Conservation (phyloP, 306 rosid species). For the Carpinus viminea region DNA sequence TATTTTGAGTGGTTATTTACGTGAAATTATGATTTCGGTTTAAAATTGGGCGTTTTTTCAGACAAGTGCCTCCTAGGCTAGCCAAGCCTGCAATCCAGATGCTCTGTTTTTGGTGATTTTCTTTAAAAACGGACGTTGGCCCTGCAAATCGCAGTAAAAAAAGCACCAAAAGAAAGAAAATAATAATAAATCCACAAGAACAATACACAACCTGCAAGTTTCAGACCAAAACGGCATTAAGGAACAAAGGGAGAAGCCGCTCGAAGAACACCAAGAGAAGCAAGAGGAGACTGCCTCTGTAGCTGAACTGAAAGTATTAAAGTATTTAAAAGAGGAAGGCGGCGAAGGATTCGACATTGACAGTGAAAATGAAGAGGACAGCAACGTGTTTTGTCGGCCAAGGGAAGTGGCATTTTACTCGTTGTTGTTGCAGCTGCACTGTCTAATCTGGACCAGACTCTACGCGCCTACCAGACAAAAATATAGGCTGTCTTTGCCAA, state of each 20-base stretch:
- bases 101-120: too few species aligned
- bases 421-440: background rate
- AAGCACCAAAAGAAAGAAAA: too few species aligned
- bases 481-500: too few species aligned
- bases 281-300: conserved; percentile 47
- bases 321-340: background rate
- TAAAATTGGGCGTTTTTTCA: too few species aligned
- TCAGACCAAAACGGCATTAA: conserved; percentile 42
- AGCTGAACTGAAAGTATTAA: conserved; percentile 24
- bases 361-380: background rate
- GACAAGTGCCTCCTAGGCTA: too few species aligned
- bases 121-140: too few species aligned
- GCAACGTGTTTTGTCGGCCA: conserved; percentile 28
- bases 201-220: conserved; percentile 40
- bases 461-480: too few species aligned
- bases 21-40: too few species aligned
- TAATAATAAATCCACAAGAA: background rate
- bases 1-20: too few species aligned
- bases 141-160: too few species aligned
- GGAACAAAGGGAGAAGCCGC: conserved; percentile 38
- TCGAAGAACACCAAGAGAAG: conserved; percentile 31
- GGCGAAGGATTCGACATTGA: background rate
- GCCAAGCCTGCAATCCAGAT: too few species aligned
- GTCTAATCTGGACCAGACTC: too few species aligned
- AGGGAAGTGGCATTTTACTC: background rate